A percentile compares a stretch with the other conserved stretches of the same genome.
Evolutionary conservation across 2,329 filamentous ascomycete genomes (phyloP).

Genomic region (Trematosphaeria pertusa): DNA sequence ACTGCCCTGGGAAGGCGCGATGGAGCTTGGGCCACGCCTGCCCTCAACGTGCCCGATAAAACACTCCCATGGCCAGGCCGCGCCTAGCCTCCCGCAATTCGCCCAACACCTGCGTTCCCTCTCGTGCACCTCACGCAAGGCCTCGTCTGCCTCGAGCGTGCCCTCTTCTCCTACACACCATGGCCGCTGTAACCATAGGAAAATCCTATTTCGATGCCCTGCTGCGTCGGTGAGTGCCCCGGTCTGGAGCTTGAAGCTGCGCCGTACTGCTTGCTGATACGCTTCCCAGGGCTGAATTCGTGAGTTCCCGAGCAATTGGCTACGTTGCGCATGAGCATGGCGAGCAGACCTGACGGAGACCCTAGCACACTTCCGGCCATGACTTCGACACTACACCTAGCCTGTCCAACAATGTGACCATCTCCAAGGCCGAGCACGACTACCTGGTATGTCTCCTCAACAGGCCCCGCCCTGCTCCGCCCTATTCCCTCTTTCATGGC

Average conservation of each 20-base stretch:
- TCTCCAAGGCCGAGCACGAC: slow-evolving; percentile 69
- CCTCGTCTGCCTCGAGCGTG: slow-evolving; percentile 10
- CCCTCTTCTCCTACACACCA: slow-evolving; percentile 27
- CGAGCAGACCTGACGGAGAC: slow-evolving; percentile 9
- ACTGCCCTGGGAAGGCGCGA: slow-evolving; percentile 17
- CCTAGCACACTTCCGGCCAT: slow-evolving; percentile 50
- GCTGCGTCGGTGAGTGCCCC: slow-evolving; percentile 62
- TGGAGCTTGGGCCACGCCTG: slow-evolving; percentile 27
- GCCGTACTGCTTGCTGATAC: slow-evolving; percentile 31
- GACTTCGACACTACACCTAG: slow-evolving; percentile 47
- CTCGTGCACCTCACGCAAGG: slow-evolving; percentile 11
- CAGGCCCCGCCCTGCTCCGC: background rate
- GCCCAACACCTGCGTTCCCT: slow-evolving; percentile 6
- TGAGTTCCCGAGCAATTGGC: slow-evolving; percentile 43
- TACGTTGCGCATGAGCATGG: background rate
- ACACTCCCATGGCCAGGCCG: slow-evolving; percentile 15
- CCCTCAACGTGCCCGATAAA: slow-evolving; percentile 28
- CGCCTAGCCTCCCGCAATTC: slow-evolving; percentile 11
- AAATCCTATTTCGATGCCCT: slow-evolving; percentile 68
- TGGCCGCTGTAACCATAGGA: slow-evolving; percentile 63
- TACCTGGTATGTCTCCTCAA: slow-evolving; percentile 57
- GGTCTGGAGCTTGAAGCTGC: slow-evolving; percentile 3
- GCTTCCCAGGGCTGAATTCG: slow-evolving; percentile 55
- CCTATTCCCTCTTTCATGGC: background rate
- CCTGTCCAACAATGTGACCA: slow-evolving; percentile 55